Evolutionary conservation across 495 filamentous ascomycete genomes (phyloP).

Genomic region (Usnea hakonensis): DNA sequence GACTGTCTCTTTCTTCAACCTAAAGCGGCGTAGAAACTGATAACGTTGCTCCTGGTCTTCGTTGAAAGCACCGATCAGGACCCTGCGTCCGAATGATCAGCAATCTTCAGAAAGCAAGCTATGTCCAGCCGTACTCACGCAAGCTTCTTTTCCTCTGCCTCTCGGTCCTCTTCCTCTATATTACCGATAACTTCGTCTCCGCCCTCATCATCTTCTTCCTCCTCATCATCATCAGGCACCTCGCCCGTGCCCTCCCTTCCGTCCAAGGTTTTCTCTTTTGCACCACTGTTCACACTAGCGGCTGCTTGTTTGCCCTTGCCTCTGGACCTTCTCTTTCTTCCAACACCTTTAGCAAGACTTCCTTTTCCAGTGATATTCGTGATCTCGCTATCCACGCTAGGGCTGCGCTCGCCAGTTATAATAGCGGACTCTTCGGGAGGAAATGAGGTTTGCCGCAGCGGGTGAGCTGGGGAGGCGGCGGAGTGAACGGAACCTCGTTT

Average conservation of each 20-base stretch:
- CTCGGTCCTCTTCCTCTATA: constrained; percentile 55
- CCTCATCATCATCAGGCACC: constrained; percentile 56
- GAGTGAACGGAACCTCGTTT: constrained; percentile 47
- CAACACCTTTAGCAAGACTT: constrained; percentile 46
- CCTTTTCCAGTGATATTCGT: constrained; percentile 53
- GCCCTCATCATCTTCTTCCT: constrained; percentile 60
- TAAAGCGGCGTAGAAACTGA: constrained; percentile 62
- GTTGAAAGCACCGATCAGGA: constrained; percentile 64
- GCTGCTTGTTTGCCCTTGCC: constrained; percentile 58
- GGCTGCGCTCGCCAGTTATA: constrained; percentile 48
- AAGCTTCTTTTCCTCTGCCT: constrained; percentile 62
- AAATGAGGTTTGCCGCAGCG: constrained; percentile 85
- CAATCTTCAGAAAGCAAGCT: not conserved
- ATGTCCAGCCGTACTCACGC: constrained; percentile 31
- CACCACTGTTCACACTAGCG: constrained; percentile 27
- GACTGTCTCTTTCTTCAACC: constrained; percentile 55
- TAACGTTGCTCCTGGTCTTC: constrained; percentile 62
- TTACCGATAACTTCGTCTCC: constrained; percentile 56
- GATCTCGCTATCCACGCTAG: constrained; percentile 59
- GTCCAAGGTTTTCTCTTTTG: constrained; percentile 44
- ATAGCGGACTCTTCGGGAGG: constrained; percentile 50
- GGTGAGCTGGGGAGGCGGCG: constrained; percentile 51
- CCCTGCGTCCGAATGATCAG: constrained; percentile 29
- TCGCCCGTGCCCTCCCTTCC: constrained; percentile 38
- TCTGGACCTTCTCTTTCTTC: constrained; percentile 48